A percentile compares a stretch with the other conserved stretches of the same genome.
Conservation (phyloP, 2,329 filamentous ascomycete species). For the Metarhizium brunneum region DNA sequence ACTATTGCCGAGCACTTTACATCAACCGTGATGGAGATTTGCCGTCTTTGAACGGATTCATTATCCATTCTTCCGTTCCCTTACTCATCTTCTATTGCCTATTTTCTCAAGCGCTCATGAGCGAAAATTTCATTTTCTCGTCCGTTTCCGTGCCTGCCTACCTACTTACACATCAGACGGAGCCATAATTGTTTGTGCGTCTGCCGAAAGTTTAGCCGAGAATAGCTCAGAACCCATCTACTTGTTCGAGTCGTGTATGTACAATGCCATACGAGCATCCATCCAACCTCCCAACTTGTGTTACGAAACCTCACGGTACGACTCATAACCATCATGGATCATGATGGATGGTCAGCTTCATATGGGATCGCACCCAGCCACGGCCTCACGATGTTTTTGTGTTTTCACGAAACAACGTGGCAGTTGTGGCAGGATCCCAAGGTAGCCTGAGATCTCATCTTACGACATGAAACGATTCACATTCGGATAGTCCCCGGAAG, state of each 20-base stretch:
- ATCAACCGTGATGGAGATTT: not conserved
- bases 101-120: too few relatives aligned
- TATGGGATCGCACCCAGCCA: not conserved
- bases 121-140: too few relatives aligned
- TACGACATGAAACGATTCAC: not conserved
- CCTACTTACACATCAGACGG: not conserved
- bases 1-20: too few relatives aligned
- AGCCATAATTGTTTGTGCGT: not conserved
- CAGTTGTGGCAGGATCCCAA: not conserved
- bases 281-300: not conserved
- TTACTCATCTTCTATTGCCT: too few relatives aligned
- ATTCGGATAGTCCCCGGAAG: not conserved
- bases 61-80: too few relatives aligned
- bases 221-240: too few relatives aligned
- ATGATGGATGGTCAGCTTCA: not conserved
- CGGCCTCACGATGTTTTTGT: not conserved
- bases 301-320: not conserved
- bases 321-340: not conserved
- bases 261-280: not conserved
- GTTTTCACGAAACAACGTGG: not conserved
- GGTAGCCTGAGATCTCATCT: not conserved
- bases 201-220: too few relatives aligned
- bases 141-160: not conserved
- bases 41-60: not conserved
- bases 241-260: too few relatives aligned